Base-by-base conservation (phyloP, 768 basidiomycete species). In the Thelephora aurantiotincta region DNA sequence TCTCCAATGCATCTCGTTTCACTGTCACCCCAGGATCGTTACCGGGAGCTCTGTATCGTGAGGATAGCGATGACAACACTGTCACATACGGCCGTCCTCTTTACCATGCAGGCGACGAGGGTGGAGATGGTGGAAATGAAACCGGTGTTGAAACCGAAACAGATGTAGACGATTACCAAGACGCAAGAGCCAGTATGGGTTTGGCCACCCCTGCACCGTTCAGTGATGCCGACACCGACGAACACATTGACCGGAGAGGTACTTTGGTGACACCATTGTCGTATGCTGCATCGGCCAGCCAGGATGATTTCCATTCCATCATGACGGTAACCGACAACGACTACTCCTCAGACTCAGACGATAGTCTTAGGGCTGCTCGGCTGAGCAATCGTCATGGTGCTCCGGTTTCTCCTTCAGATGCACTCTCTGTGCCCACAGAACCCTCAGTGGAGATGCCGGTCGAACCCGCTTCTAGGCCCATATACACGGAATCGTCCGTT, bases 231-330 rank as follows among this genome's bases (percentile, higher is more conserved):
- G 26, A 30, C 26, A 4, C 26, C 4, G 26, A 9, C 50, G 50
- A 18, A 51, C 47, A 30, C 46, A 51, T 14, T 55, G 50, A 6
- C 43, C 50, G 16, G 35, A 30, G 26, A 49, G 48, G n/a, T 30
- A 9, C 4, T 9, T 30, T 16, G 37, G 11, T 41, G 5, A 16
- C 37, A 4, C 16, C 37, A 11, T 41, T 20, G 26, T 30, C 26
- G 5, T 9, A 30, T 30, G 26, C 26, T 30, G 26, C 26, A 30
- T 30, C 26, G 26, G 26, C 26, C 26, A 30, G 26, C 26, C 26
- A 30, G 9, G 78, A 83, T 33, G 82, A 85, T 54, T 86, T 86
- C 74, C 78, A 88, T 58, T 87, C 82, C 5, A 67, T 82, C 59
- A 63, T 76, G 68, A 84, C 82, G 2, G 67, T 68, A 49, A 77